Base-by-base conservation (phyloP, 2,329 filamentous ascomycete genomes). In the Apiospora marii region DNA sequence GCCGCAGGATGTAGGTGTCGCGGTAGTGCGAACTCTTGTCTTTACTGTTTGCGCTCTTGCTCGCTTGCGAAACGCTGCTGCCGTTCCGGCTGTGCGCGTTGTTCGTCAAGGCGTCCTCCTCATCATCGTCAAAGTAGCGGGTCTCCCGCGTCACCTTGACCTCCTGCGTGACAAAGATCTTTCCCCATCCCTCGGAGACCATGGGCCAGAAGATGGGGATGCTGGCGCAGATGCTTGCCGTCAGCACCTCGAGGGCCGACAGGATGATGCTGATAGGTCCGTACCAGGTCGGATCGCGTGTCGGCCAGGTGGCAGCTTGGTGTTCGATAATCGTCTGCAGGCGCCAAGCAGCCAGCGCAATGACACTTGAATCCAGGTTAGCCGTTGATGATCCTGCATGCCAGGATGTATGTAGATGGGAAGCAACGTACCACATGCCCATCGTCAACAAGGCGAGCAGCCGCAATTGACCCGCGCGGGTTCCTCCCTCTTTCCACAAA, bases 111-210 rank as follows among this genome's bases (percentile, higher is more conserved):
- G 37, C 68, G 34, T 70, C 68, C 19, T n/a, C 48, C 7, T 70
- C 68, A 12, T 41, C 68, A 10, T 69, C 68, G 27, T 70, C 68
- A 37, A 43, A 48, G 34, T 41, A 58, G 48, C 68, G 68, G 22
- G 30, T 70, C 10, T 70, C 68, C 30, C 46, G 48, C 48, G 68
- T 70, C n/a, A 79, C 72, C 30, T 78, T 72, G 58, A 83, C 78
- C 69, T 83, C 82, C n/a, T 80, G 79, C 13, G 81, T 83, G 14
- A 83, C 78, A 72, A 82, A 82, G 73, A 83, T 83, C 48, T 72
- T 76, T 69, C 76, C 79, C 58, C 81, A 51, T 10, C 71, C 73
- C 24, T 79, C 74, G n/a, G 76, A 73, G 3, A 83, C 71, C 7
- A 80, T 74, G 16, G 80, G 80, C 78, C 78, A 81, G 77, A 81